Percentiles rank a stretch among this genome's conserved stretches.
These are phyloP conservation scores for Vinca major DNA, from an alignment of 305 asterid genomes.

Conservation along the genomic window DNA sequence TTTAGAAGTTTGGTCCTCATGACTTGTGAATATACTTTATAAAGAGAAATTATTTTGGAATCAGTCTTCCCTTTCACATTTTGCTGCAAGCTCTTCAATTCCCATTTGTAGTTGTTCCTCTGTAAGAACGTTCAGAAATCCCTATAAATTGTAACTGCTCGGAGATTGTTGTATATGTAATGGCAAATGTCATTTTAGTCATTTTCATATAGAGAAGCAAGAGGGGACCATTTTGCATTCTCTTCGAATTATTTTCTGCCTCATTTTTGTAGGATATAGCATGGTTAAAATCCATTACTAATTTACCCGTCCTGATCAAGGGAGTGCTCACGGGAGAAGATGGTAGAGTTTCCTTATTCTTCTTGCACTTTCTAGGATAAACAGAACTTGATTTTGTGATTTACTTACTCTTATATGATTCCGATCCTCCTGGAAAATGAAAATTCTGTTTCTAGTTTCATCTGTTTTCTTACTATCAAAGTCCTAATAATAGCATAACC, in stretches of 20 bases:
- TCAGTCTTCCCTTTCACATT: background rate
- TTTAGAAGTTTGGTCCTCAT: slow-evolving; percentile 5
- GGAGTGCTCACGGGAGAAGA: slow-evolving; percentile 61
- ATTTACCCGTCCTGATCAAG: slow-evolving; percentile 53
- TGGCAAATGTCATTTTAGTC: background rate
- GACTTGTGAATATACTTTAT: background rate
- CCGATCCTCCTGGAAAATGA: background rate
- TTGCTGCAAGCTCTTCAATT: background rate
- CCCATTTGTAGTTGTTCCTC: background rate
- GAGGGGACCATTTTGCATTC: background rate
- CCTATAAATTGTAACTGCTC: background rate
- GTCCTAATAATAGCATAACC: background rate
- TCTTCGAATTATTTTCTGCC: background rate
- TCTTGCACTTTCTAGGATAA: background rate
- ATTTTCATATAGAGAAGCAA: background rate
- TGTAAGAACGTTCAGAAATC: background rate
- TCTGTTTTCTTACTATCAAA: background rate
- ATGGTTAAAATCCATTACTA: slow-evolving; percentile 57
- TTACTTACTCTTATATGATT: background rate
- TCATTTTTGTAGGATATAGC: slow-evolving; percentile 44
- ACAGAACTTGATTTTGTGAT: background rate
- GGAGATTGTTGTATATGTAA: background rate
- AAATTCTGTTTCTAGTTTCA: background rate
- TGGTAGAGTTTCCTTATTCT: slow-evolving; percentile 25
- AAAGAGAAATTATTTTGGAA: background rate